phyloP scores from a whole-genome alignment of 2,329 filamentous ascomycete genomes.

The Colletotrichum sp. region DNA sequence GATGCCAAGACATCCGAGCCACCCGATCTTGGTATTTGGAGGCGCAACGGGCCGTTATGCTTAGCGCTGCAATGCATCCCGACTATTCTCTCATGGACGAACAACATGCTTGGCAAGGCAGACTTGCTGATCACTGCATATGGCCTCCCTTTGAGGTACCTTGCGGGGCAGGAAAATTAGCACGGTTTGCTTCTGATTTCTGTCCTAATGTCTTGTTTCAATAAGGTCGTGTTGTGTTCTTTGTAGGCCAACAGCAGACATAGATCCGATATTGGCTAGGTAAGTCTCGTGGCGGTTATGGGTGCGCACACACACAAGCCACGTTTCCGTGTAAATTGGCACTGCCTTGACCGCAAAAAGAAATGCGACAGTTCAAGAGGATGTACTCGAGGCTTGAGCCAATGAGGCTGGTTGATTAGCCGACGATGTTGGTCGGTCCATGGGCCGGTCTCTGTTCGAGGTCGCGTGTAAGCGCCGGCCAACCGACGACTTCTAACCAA shows the following conservation, averaged over 20 bases:
- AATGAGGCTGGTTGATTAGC: background rate
- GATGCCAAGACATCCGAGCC: background rate
- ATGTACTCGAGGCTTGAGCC: background rate
- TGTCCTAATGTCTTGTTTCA: too few species aligned
- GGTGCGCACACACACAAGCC: too few species aligned
- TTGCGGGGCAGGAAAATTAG: background rate
- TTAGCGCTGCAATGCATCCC: background rate
- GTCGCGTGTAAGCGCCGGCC: background rate
- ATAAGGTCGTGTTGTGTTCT: too few species aligned
- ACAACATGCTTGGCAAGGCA: background rate
- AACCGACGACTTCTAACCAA: background rate
- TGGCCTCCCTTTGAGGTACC: background rate
- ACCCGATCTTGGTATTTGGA: background rate
- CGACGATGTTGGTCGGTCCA: background rate
- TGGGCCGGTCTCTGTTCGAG: background rate
- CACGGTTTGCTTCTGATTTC: background rate
- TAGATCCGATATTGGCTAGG: too few species aligned
- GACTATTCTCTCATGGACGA: background rate
- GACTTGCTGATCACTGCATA: background rate
- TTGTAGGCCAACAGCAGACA: too few species aligned
- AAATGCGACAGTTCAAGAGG: too few species aligned
- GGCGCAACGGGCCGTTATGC: background rate
- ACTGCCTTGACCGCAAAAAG: too few species aligned
- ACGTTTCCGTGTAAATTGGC: too few species aligned
- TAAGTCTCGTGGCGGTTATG: too few species aligned